These are phyloP conservation scores for Penicillium taxi DNA, from an alignment of 495 filamentous ascomycete genomes.

Conservation along the genomic window DNA sequence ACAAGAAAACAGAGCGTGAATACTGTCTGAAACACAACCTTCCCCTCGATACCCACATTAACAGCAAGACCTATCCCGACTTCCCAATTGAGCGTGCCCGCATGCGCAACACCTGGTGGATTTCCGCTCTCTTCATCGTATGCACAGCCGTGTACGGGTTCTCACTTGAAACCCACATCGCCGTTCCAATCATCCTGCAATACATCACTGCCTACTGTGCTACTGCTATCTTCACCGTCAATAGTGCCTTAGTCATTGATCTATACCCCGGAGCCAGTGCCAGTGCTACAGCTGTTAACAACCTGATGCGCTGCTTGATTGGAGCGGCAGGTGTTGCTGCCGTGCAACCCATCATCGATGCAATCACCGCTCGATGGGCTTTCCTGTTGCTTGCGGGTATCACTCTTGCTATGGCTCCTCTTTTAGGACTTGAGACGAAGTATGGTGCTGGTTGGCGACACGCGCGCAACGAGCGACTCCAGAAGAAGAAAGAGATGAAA, in stretches of 20 bases:
- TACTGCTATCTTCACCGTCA: conserved; percentile 46
- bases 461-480: conserved; percentile 21
- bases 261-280: conserved; percentile 53
- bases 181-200: conserved; percentile 48
- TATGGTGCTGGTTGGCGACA: conserved; percentile 40
- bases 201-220: conserved; percentile 43
- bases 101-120: conserved; percentile 40
- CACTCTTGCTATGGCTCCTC: conserved; percentile 25
- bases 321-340: conserved; percentile 58
- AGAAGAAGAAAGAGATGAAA: conserved; percentile 8
- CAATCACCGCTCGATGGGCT: conserved; percentile 50
- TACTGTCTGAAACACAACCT: conserved; percentile 33
- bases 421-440: conserved; percentile 32
- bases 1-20: conserved; percentile 27
- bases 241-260: conserved; percentile 57
- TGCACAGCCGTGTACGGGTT: conserved; percentile 24
- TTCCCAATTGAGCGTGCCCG: conserved; percentile 47
- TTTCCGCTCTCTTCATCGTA: conserved; percentile 28
- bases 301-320: conserved; percentile 58
- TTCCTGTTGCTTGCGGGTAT: conserved; percentile 54
- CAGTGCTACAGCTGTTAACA: conserved; percentile 64
- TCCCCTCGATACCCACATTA: conserved; percentile 32
- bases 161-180: conserved; percentile 31
- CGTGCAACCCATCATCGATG: conserved; percentile 55
- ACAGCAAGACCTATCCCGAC: conserved; percentile 33